Evolutionary conservation across 2,329 filamentous ascomycete species (phyloP).

Genomic region (Pseudocercospora pini-densiflorae): DNA sequence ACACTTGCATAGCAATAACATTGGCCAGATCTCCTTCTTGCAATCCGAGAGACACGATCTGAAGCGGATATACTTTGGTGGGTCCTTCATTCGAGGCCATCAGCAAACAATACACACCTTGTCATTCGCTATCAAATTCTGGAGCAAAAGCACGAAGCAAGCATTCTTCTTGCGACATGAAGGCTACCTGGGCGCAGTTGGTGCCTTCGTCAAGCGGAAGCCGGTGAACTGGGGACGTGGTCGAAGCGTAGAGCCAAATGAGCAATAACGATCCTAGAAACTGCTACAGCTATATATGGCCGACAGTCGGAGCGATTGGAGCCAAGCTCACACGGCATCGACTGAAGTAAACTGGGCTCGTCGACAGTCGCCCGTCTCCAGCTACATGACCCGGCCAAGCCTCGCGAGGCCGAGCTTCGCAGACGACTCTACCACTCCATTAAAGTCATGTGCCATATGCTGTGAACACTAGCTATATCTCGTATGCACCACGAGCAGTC

Average conservation of each 20-base stretch:
- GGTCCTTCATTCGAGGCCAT: conserved; percentile 94
- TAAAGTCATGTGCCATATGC: no score
- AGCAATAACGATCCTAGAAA: background rate
- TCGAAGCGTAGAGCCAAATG: conserved; percentile 24
- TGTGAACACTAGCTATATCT: no score
- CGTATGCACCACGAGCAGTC: no score
- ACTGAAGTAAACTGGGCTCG: no score
- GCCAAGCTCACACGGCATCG: no score
- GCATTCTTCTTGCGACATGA: conserved; percentile 96
- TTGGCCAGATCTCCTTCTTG: conserved; percentile 96
- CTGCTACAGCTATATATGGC: no score
- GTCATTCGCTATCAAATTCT: conserved; percentile 96
- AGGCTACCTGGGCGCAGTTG: conserved; percentile 91
- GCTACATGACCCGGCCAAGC: no score
- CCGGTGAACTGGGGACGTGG: conserved; percentile 84
- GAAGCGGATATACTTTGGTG: conserved; percentile 95
- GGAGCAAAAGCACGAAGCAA: conserved; percentile 91
- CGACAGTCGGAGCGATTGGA: no score
- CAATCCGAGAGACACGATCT: conserved; percentile 93
- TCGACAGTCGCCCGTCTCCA: no score
- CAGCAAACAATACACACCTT: conserved; percentile 98
- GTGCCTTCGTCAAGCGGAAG: conserved; percentile 90
- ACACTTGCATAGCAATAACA: conserved; percentile 74
- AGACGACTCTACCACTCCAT: no score
- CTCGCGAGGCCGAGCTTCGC: no score